Conservation (phyloP, 202 grass and related monocot genomes). For the Hordeum pubiflorum region DNA sequence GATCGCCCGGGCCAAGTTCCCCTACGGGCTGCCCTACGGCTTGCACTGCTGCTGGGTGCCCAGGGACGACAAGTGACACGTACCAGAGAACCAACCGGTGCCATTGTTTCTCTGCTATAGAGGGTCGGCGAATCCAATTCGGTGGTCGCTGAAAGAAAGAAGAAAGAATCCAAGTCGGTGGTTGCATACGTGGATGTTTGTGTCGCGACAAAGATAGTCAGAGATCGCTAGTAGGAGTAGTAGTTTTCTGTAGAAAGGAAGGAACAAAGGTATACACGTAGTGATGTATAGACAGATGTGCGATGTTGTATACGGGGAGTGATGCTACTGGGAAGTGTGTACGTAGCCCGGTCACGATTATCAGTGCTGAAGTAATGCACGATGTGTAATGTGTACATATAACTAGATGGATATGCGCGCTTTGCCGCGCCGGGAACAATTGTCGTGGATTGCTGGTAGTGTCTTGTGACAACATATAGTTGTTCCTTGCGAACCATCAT, state of each 20-base stretch:
- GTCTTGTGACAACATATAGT: too few species aligned
- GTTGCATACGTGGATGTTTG: not conserved
- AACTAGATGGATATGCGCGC: not conserved
- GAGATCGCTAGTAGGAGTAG: not conserved
- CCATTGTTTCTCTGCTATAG: not conserved
- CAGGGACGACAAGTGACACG: conserved; percentile 26
- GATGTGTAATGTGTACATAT: conserved; percentile 28
- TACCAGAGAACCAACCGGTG: not conserved
- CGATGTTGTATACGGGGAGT: not conserved
- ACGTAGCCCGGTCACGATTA: not conserved
- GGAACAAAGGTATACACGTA: not conserved
- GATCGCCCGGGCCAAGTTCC: conserved; percentile 79
- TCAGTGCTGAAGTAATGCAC: not conserved
- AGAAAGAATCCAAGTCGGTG: not conserved
- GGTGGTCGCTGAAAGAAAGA: not conserved
- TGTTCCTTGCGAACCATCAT: too few species aligned
- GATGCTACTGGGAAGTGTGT: not conserved
- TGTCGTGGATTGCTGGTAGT: too few species aligned
- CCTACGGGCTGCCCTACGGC: conserved; percentile 93
- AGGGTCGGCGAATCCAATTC: not conserved
- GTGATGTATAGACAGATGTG: not conserved
- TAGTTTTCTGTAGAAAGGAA: not conserved
- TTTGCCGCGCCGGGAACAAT: too few species aligned
- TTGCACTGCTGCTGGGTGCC: conserved; percentile 97
- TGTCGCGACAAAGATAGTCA: not conserved